Conservation (phyloP, 2,329 filamentous ascomycete species). For the Fusarium burgessii region DNA sequence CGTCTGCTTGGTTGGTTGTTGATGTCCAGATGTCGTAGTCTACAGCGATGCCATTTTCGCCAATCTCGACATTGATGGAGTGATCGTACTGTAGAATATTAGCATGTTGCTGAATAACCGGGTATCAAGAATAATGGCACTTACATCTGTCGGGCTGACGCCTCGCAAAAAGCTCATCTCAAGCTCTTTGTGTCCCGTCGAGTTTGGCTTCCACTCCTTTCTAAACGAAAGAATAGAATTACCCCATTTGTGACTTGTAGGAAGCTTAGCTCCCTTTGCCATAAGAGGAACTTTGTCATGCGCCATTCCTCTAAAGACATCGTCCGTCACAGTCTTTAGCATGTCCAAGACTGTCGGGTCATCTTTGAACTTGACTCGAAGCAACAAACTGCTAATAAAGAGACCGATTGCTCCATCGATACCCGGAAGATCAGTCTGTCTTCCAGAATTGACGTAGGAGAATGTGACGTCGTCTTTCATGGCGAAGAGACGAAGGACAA, state of each 20-base stretch:
- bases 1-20: neutral
- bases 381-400: neutral
- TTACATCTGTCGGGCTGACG: neutral
- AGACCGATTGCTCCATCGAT: neutral
- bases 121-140: rapidly evolving
- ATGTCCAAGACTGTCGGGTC: neutral
- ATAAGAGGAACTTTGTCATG: neutral
- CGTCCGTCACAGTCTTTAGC: neutral
- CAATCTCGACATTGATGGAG: neutral
- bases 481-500: neutral
- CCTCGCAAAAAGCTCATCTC: neutral
- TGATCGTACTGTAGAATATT: neutral
- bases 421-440: neutral
- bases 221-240: slow-evolving; percentile 2
- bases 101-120: rapidly evolving
- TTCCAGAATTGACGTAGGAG: neutral
- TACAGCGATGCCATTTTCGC: neutral
- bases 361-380: neutral
- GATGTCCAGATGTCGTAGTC: slow-evolving; percentile 7
- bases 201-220: slow-evolving; percentile 3
- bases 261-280: neutral
- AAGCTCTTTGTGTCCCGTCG: neutral
- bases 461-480: neutral
- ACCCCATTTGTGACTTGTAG: slow-evolving; percentile 1
- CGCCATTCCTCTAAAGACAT: neutral